These are phyloP conservation scores for Penicillium psychrofluorescens DNA, from an alignment of 495 filamentous ascomycete genomes.

Conservation along the genomic window DNA sequence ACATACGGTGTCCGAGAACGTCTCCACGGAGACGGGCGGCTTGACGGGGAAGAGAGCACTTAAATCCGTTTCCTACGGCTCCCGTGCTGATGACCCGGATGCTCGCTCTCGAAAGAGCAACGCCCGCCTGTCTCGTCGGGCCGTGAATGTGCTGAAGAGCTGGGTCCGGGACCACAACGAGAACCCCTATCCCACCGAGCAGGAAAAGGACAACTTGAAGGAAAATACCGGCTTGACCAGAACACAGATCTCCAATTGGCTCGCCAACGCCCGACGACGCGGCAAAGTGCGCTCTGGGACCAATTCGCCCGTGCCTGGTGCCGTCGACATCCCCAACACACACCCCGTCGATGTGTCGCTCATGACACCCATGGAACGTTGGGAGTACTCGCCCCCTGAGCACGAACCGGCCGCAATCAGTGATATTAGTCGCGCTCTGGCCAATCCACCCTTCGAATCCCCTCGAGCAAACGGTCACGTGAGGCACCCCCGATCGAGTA, in stretches of 20 bases:
- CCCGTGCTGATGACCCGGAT: conserved; percentile 29
- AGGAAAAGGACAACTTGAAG: conserved; percentile 70
- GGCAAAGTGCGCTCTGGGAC: conserved; percentile 61
- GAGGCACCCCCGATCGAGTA: conserved; percentile 41
- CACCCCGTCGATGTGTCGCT: conserved; percentile 41
- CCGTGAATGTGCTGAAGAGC: conserved; percentile 65
- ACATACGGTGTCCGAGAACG: conserved; percentile 43
- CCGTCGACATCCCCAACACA: conserved; percentile 59
- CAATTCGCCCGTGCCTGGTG: conserved; percentile 50
- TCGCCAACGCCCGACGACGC: conserved; percentile 75
- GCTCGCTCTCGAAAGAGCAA: conserved; percentile 47
- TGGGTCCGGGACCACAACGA: conserved; percentile 70
- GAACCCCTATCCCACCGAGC: conserved; percentile 75
- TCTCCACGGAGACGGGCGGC: conserved; percentile 26
- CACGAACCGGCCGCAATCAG: conserved; percentile 76
- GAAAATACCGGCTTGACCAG: conserved; percentile 64
- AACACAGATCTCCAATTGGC: conserved; percentile 77
- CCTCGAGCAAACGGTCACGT: conserved; percentile 42
- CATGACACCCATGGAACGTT: conserved; percentile 80
- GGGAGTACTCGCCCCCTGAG: conserved; percentile 80
- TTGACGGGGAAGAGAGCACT: conserved; percentile 32
- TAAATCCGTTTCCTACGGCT: conserved; percentile 32
- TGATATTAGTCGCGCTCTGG: conserved; percentile 72
- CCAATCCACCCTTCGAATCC: conserved; percentile 47
- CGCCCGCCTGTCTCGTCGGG: conserved; percentile 63